Evolutionary conservation across 2,329 filamentous ascomycete genomes (phyloP).

Genomic region (Monosporascus sp.): DNA sequence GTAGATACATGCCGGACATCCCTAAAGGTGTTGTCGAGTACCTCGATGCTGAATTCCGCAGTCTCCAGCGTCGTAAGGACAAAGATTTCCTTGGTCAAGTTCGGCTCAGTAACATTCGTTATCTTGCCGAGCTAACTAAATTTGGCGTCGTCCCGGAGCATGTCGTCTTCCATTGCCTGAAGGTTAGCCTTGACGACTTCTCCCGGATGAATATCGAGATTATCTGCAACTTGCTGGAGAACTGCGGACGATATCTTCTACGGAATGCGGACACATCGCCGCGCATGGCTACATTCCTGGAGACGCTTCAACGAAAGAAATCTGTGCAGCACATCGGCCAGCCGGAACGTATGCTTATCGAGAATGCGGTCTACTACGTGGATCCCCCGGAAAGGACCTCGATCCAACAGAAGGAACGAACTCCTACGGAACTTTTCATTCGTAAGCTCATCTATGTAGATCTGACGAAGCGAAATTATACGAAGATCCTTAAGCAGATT

Average conservation of each 20-base stretch:
- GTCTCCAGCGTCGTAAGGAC: slow-evolving; percentile 90
- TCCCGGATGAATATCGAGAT: slow-evolving; percentile 99
- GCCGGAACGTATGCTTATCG: slow-evolving; percentile 95
- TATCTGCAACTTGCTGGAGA: slow-evolving; percentile 91
- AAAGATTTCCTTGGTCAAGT: slow-evolving; percentile 97
- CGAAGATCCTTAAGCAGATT: slow-evolving; percentile 89
- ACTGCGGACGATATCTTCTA: slow-evolving; percentile 89
- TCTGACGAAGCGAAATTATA: slow-evolving; percentile 88
- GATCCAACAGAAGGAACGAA: slow-evolving; percentile 94
- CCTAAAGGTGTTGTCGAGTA: slow-evolving; percentile 86
- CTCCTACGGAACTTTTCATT: slow-evolving; percentile 87
- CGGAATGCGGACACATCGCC: slow-evolving; percentile 90
- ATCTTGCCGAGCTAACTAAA: slow-evolving; percentile 93
- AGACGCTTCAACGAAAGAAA: slow-evolving; percentile 94
- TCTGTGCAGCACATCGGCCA: slow-evolving; percentile 90
- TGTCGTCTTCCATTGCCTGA: slow-evolving; percentile 97
- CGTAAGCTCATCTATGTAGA: slow-evolving; percentile 90
- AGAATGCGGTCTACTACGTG: slow-evolving; percentile 97
- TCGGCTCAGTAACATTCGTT: slow-evolving; percentile 91
- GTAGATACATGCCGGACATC: slow-evolving; percentile 92
- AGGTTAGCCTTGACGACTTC: slow-evolving; percentile 95
- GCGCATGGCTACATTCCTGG: slow-evolving; percentile 88
- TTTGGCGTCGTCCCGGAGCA: slow-evolving; percentile 98
- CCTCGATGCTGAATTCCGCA: slow-evolving; percentile 93
- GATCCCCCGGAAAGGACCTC: slow-evolving; percentile 90